Conservation (phyloP, 768 basidiomycete genomes). For the Tulasnella sp. region DNA sequence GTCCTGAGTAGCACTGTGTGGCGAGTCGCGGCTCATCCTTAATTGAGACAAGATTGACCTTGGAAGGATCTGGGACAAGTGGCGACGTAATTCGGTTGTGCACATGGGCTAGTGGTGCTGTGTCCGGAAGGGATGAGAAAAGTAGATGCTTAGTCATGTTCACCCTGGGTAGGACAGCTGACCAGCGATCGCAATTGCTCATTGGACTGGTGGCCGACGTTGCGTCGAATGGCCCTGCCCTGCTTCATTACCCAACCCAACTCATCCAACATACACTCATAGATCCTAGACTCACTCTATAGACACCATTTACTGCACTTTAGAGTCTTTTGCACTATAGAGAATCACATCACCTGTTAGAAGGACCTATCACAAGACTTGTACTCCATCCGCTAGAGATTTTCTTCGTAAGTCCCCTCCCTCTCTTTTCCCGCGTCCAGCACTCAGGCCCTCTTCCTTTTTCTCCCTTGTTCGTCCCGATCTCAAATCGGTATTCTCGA, state of each 20-base stretch:
- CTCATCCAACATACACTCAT: not conserved
- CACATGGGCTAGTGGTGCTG: not conserved
- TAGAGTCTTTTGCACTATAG: not conserved
- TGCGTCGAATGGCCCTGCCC: slow-evolving; percentile 4
- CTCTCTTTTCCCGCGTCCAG: not conserved
- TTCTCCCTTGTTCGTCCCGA: not conserved
- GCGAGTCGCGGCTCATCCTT: not conserved
- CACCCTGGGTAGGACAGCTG: slow-evolving; percentile 4
- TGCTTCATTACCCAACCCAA: not conserved
- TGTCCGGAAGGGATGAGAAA: not conserved
- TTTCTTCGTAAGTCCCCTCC: not conserved
- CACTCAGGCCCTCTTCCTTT: not conserved
- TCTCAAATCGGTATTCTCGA: not conserved
- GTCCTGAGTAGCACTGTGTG: not conserved
- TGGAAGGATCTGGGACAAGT: no score
- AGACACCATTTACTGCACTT: slow-evolving; percentile 2
- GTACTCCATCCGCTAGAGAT: not conserved
- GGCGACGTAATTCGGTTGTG: no score
- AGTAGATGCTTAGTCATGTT: slow-evolving; percentile 7
- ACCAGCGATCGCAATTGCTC: slow-evolving; percentile 14
- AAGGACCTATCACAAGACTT: not conserved
- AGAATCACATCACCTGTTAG: not conserved
- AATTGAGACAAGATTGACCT: no score
- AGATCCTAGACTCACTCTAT: not conserved
- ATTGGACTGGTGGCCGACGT: slow-evolving; percentile 9